These are phyloP conservation scores for Lumnitzera littorea DNA, from an alignment of 345 rosid genomes.

Conservation along the genomic window DNA sequence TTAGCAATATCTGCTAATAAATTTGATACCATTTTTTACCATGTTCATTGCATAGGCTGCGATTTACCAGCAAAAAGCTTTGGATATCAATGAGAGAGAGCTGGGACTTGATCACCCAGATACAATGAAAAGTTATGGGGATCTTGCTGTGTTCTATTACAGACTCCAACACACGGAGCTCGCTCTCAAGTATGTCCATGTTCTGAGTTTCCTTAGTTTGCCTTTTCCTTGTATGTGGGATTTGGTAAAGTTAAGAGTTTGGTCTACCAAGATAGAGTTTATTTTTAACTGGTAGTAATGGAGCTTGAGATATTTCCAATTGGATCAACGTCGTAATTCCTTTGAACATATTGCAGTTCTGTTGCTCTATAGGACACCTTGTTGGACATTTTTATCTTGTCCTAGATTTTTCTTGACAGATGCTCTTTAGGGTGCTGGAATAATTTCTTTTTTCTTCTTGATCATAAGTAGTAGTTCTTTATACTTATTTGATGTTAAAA, in stretches of 20 bases:
- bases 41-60: constrained; percentile 58
- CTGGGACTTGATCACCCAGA: constrained; percentile 98
- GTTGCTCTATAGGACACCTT: no score
- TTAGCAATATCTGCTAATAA: no score
- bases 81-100: constrained; percentile 99
- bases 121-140: constrained; percentile 99
- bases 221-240: not conserved
- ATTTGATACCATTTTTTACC: not conserved
- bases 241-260: no score
- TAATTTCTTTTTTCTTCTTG: no score
- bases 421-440: no score
- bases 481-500: no score
- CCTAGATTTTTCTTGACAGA: no score
- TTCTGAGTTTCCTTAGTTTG: not conserved
- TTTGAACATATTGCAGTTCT: no score
- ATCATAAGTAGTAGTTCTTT: no score
- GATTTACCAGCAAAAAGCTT: constrained; percentile 94
- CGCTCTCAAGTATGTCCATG: constrained; percentile 77
- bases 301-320: constrained; percentile 1
- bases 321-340: no score
- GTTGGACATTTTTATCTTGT: no score
- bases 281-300: not conserved
- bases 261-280: not conserved
- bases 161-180: constrained; percentile 97
- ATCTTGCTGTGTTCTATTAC: constrained; percentile 99